Percentiles rank a stretch among this genome's conserved stretches.
phyloP scores from a whole-genome alignment of 2,329 filamentous ascomycete genomes.

The Aspergillus clavatus region DNA sequence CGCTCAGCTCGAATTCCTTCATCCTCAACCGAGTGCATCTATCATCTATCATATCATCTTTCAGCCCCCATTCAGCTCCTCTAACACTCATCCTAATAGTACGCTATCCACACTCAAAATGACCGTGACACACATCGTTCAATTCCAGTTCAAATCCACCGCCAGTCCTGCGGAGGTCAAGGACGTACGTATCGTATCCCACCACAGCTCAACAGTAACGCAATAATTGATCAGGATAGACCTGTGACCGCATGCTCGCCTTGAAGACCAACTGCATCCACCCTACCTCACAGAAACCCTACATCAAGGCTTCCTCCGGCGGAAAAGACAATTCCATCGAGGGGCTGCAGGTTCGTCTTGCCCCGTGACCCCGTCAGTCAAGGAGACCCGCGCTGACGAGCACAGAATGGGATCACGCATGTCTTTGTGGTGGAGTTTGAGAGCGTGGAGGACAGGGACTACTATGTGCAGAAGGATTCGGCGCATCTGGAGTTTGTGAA shows the following conservation, averaged over 20 bases:
- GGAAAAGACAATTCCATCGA: conserved; percentile 61
- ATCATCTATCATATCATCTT: not conserved
- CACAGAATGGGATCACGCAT: conserved; percentile 60
- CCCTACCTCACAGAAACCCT: conserved; percentile 54
- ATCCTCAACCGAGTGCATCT: not conserved
- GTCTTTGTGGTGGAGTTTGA: conserved; percentile 66
- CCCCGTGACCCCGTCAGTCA: too few species aligned
- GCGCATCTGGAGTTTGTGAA: conserved; percentile 58
- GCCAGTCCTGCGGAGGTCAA: conserved; percentile 48
- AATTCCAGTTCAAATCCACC: conserved; percentile 60
- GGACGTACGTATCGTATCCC: conserved; percentile 44
- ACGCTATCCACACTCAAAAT: conserved; percentile 38
- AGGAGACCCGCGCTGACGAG: not conserved
- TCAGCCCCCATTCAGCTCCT: too few species aligned
- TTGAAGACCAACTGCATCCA: conserved; percentile 57
- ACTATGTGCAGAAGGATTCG: conserved; percentile 63
- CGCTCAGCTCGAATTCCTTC: too few species aligned
- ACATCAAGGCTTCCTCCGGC: conserved; percentile 56
- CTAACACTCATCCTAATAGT: too few species aligned
- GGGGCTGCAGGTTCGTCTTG: conserved; percentile 50
- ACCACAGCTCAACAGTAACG: not conserved
- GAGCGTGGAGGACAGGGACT: conserved; percentile 59
- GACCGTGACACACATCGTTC: conserved; percentile 63
- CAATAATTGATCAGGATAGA: conserved; percentile 33
- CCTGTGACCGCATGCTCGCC: conserved; percentile 53